Evolutionary conservation across 2,329 filamentous ascomycete species (phyloP), one percentile per base, ranked within the genome.

Genomic region (Colletotrichum limetticola): DNA sequence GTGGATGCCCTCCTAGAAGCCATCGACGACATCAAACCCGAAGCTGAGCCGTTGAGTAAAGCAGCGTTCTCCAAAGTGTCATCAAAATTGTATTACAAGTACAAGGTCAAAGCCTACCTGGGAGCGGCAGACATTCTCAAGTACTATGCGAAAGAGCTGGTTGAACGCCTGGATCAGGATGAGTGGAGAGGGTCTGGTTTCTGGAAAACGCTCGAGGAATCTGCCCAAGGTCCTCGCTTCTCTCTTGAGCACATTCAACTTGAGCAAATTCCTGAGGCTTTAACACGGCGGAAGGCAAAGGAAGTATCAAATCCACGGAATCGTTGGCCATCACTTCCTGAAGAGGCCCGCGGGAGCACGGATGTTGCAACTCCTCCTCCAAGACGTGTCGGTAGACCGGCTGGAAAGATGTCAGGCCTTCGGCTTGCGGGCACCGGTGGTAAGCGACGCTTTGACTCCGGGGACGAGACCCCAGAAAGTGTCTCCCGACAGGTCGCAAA

Each of bases 371-470:
- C 71, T 6, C 71, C 71, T 22, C 71, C 68, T 24, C 62, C 57
- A 16, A 72, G 35, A 49, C 73, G 62, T 19, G 37, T 26, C 57
- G 80, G 80, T 19, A 85, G 84, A 12, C 80, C 78, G 14, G 80
- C 82, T 16, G 85, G 85, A 30, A 87, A 86, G 71, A 84, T 83
- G 55, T 86, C 86, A 5, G 81, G 79, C 24, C 79, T 89, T 32
- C 84, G 87, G 4, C 82, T 84, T 19, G 80, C 81, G 1, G 77
- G 82, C 0, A 79, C 80, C 16, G 28, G 71, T 26, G 63, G 83
- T 8, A 86, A 85, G 75, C 89, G 89, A 72, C 84, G 87, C 11
- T 76, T 80, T n/a, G 81, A 80, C 26, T 78, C 80, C 3, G 80
- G 82, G 28, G 76, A 84, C 9, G 84, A 83, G 14, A 81, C 80